A percentile compares a stretch with the other conserved stretches of the same genome.
phyloP scores from a whole-genome alignment of 768 basidiomycete genomes.

The Harrya chromipes region DNA sequence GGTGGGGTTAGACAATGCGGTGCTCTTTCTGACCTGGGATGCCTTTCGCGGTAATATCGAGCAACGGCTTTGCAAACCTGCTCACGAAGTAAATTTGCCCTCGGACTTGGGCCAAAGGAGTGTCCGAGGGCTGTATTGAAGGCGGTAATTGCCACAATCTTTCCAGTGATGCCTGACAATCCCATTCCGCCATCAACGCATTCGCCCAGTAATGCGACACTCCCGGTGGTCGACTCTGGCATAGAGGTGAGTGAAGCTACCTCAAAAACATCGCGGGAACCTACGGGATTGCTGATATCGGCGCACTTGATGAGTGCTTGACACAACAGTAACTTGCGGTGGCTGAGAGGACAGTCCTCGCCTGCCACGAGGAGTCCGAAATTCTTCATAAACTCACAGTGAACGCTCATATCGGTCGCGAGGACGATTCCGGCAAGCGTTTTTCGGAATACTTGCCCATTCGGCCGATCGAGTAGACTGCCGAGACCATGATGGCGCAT shows the following conservation, averaged over 20 bases:
- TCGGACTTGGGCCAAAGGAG: constrained; percentile 63
- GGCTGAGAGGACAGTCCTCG: constrained; percentile 35
- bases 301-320: constrained; percentile 96
- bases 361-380: constrained; percentile 52
- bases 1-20: neutral
- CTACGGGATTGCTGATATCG: constrained; percentile 96
- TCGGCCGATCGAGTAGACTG: constrained; percentile 57
- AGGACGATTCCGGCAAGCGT: constrained; percentile 80
- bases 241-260: constrained; percentile 6
- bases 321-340: constrained; percentile 69
- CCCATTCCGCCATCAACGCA: constrained; percentile 89
- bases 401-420: constrained; percentile 94
- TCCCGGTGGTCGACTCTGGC: constrained; percentile 85
- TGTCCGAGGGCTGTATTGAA: constrained; percentile 46
- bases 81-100: constrained; percentile 90
- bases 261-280: constrained; percentile 31
- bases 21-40: constrained; percentile 58
- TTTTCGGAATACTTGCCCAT: constrained; percentile 54
- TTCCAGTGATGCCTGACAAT: constrained; percentile 84
- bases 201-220: constrained; percentile 92
- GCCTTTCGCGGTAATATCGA: constrained; percentile 68
- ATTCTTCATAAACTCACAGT: constrained; percentile 75
- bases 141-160: constrained; percentile 67
- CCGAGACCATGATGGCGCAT: constrained; percentile 80
- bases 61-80: constrained; percentile 78